A percentile compares a stretch with the other conserved stretches of the same genome.
phyloP scores from a whole-genome alignment of 768 basidiomycete genomes.

The Calocera cornea region DNA sequence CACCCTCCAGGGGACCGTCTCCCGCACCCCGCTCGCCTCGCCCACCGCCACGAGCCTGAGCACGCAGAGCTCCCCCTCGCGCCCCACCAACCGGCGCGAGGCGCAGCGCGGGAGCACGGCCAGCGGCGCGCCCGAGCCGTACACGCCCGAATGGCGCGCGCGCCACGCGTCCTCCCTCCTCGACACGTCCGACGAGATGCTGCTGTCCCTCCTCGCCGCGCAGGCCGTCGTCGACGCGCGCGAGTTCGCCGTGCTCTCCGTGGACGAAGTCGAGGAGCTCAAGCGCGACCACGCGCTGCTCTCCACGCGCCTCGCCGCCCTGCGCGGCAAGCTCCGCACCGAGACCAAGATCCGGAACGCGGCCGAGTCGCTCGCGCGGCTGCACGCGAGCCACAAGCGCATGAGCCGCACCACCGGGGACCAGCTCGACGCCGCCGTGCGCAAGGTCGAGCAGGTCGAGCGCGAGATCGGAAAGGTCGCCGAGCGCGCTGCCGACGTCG shows the following conservation, averaged over 20 bases:
- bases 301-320: constrained; percentile 47
- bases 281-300: constrained; percentile 71
- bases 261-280: constrained; percentile 56
- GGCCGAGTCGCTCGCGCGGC: constrained; percentile 55
- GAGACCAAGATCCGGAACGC: constrained; percentile 86
- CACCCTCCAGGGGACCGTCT: too few relatives aligned
- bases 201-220: constrained; percentile 80
- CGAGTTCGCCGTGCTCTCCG: constrained; percentile 58
- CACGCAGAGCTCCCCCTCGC: too few relatives aligned
- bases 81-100: too few relatives aligned
- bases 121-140: background rate
- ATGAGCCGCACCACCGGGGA: constrained; percentile 49
- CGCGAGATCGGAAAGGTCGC: constrained; percentile 57
- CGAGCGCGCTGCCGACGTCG: constrained; percentile 48
- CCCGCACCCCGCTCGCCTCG: too few relatives aligned
- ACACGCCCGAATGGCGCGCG: background rate
- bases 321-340: constrained; percentile 58
- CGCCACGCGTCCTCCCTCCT: constrained; percentile 28
- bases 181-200: constrained; percentile 65
- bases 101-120: too few relatives aligned
- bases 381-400: constrained; percentile 36
- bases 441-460: constrained; percentile 56
- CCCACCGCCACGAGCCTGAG: too few relatives aligned
- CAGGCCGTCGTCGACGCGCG: constrained; percentile 91
- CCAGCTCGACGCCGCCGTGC: constrained; percentile 59